A percentile compares a stretch with the other conserved stretches of the same genome.
phyloP scores from a whole-genome alignment of 768 basidiomycete genomes.

The Hypsizygus marmoreus region DNA sequence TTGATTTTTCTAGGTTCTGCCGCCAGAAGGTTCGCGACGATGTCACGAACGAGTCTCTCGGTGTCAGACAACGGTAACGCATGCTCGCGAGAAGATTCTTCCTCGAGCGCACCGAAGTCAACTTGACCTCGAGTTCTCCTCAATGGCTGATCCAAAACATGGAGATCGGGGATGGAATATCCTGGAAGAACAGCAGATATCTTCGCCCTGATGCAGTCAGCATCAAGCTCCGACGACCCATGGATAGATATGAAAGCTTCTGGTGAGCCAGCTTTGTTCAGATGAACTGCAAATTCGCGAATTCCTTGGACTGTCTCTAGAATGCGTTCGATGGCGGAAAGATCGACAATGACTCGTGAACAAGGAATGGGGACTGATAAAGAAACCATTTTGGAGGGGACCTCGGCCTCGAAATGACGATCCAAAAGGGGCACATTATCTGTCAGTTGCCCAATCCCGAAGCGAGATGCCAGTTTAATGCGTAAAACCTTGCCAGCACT shows the following conservation, averaged over 20 bases:
- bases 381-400: slow-evolving; percentile 31
- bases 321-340: slow-evolving; percentile 25
- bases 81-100: slow-evolving; percentile 19
- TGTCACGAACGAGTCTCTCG: slow-evolving; percentile 36
- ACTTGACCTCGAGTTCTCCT: slow-evolving; percentile 21
- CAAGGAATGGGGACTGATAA: slow-evolving; percentile 41
- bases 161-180: slow-evolving; percentile 41
- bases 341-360: slow-evolving; percentile 30
- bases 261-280: slow-evolving; percentile 29
- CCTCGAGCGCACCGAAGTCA: slow-evolving; percentile 35
- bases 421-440: slow-evolving; percentile 33
- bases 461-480: slow-evolving; percentile 42
- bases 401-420: slow-evolving; percentile 44
- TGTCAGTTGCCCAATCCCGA: slow-evolving; percentile 37
- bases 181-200: slow-evolving; percentile 34
- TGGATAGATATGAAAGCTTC: slow-evolving; percentile 41
- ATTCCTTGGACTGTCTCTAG: slow-evolving; percentile 31
- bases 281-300: slow-evolving; percentile 35
- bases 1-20: slow-evolving; percentile 30
- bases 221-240: slow-evolving; percentile 16
- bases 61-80: slow-evolving; percentile 29
- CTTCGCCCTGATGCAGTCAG: slow-evolving; percentile 18
- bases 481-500: slow-evolving; percentile 50
- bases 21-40: slow-evolving; percentile 34
- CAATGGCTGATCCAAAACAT: slow-evolving; percentile 31